Evolutionary conservation across 2,329 filamentous ascomycete species (phyloP).

Genomic region (Colletotrichum falcatum): DNA sequence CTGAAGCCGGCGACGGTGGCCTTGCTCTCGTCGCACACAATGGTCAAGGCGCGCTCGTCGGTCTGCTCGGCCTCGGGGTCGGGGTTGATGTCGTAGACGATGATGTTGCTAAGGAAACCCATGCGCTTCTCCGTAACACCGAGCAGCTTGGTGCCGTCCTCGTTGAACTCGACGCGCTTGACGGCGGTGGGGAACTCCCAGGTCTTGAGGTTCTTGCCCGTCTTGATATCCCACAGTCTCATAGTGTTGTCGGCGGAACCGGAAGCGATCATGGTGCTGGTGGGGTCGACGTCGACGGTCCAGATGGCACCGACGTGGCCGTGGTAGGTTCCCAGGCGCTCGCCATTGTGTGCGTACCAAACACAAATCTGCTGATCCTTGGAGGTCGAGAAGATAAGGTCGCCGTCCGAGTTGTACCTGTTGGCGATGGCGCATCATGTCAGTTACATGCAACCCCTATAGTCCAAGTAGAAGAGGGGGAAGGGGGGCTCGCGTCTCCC

Average conservation of each 20-base stretch:
- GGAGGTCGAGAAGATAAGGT: slow-evolving; percentile 93
- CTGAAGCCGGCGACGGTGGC: slow-evolving; percentile 98
- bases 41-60: slow-evolving; percentile 84
- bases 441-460: slow-evolving; percentile 22
- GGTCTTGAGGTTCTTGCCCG: slow-evolving; percentile 91
- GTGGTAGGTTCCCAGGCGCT: slow-evolving; percentile 95
- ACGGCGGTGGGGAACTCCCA: slow-evolving; percentile 98
- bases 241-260: slow-evolving; percentile 99
- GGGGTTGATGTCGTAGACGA: slow-evolving; percentile 88
- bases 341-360: slow-evolving; percentile 98
- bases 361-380: slow-evolving; percentile 98
- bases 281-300: slow-evolving; percentile 97
- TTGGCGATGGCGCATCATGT: slow-evolving; percentile 18
- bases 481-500: neutral
- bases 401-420: slow-evolving; percentile 93
- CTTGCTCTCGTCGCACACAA: slow-evolving; percentile 96
- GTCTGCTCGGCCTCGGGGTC: slow-evolving; percentile 87
- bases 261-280: slow-evolving; percentile 89
- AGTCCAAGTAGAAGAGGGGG: slow-evolving; percentile 3
- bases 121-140: slow-evolving; percentile 99
- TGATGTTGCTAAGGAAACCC: slow-evolving; percentile 93
- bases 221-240: slow-evolving; percentile 95
- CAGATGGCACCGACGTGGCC: slow-evolving; percentile 98
- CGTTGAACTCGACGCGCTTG: slow-evolving; percentile 97
- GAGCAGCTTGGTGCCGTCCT: slow-evolving; percentile 90